Conservation (phyloP, 257 asterid genomes). For the Verbena officinalis region DNA sequence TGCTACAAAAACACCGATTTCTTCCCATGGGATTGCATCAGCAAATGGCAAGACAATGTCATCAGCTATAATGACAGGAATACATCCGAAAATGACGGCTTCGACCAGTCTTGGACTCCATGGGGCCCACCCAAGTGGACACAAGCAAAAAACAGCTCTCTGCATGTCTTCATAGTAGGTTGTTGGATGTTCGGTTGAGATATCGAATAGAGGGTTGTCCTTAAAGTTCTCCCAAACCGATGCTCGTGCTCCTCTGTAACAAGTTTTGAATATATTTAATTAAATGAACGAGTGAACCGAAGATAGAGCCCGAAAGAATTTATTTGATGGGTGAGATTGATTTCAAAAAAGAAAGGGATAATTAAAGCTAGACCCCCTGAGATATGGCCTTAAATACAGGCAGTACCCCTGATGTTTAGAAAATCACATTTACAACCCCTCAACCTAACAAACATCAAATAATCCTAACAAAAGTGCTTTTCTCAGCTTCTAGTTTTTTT, state of each 20-base stretch:
- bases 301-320: neutral
- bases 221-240: slow-evolving; percentile 94
- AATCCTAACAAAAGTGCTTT: no score
- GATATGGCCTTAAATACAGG: no score
- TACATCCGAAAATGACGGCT: slow-evolving; percentile 90
- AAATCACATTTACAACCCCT: no score
- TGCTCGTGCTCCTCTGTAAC: slow-evolving; percentile 88
- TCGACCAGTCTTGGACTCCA: slow-evolving; percentile 97
- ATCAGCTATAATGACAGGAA: slow-evolving; percentile 92
- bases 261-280: neutral
- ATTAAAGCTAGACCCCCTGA: no score
- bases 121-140: slow-evolving; percentile 99
- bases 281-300: neutral
- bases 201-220: slow-evolving; percentile 85
- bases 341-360: no score
- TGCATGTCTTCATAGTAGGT: slow-evolving; percentile 96
- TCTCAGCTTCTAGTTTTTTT: no score
- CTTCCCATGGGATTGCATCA: slow-evolving; percentile 99
- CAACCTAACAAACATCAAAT: no score
- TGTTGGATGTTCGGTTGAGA: slow-evolving; percentile 84
- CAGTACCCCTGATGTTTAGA: no score
- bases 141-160: slow-evolving; percentile 80
- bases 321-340: no score
- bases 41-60: slow-evolving; percentile 90
- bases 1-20: slow-evolving; percentile 77